Percentiles rank a stretch among this genome's conserved stretches.
These are phyloP conservation scores for Daldinia caldariorum DNA, from an alignment of 495 filamentous ascomycete species.

Conservation along the genomic window DNA sequence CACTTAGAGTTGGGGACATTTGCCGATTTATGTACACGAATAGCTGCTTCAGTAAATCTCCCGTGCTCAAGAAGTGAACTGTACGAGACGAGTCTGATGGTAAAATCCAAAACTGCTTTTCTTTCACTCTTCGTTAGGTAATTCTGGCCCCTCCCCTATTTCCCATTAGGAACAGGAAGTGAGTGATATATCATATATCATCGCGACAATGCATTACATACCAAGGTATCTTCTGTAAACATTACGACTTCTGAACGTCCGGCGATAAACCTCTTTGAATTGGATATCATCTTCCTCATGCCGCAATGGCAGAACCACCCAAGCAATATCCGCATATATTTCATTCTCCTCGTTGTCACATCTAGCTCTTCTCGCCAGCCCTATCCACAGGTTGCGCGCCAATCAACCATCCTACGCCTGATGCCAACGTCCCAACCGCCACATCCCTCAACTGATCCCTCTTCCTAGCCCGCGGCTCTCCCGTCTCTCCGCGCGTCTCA, in stretches of 20 bases:
- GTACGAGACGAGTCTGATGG: not conserved
- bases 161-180: not conserved
- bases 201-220: not conserved
- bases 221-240: not conserved
- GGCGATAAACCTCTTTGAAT: not conserved
- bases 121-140: not conserved
- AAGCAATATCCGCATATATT: not conserved
- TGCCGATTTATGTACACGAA: not conserved
- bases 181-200: not conserved
- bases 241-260: not conserved
- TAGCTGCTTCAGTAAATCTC: too few relatives aligned
- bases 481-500: slow-evolving; percentile 48
- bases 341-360: not conserved
- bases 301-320: not conserved
- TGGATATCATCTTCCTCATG: slow-evolving; percentile 6
- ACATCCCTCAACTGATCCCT: slow-evolving; percentile 84
- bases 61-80: too few relatives aligned
- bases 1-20: not conserved
- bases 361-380: slow-evolving; percentile 30
- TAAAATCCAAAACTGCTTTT: not conserved
- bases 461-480: slow-evolving; percentile 70
- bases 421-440: slow-evolving; percentile 75
- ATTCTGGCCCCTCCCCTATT: not conserved
- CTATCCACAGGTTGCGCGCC: slow-evolving; percentile 63
- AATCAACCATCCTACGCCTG: slow-evolving; percentile 87